phyloP scores from a whole-genome alignment of 495 filamentous ascomycete genomes.

The Sporormia fimetaria region DNA sequence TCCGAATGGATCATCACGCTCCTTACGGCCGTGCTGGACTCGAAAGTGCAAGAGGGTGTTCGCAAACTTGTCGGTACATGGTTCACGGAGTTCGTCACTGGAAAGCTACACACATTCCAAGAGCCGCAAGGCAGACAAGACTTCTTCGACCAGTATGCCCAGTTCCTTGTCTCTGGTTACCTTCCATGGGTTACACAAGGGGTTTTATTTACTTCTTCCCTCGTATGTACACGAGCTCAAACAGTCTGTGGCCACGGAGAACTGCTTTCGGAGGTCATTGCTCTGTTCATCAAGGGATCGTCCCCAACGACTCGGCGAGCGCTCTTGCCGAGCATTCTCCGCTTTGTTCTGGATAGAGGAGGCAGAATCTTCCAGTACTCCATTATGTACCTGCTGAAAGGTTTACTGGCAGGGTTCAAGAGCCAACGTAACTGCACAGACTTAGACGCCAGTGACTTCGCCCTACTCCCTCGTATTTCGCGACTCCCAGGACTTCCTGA shows the following conservation, averaged over 20 bases:
- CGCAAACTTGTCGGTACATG: constrained; percentile 32
- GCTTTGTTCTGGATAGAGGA: constrained; percentile 14
- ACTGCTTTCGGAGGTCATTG: constrained; percentile 17
- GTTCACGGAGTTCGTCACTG: constrained; percentile 26
- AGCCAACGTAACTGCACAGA: background rate
- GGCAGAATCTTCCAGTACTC: constrained; percentile 27
- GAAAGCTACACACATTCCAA: too few species aligned
- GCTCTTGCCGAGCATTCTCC: constrained; percentile 14
- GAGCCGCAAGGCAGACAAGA: constrained; percentile 1
- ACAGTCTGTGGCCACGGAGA: constrained; percentile 29
- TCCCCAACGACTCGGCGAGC: background rate
- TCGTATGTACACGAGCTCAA: constrained; percentile 8
- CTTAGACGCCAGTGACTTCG: constrained; percentile 11
- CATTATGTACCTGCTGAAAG: constrained; percentile 28
- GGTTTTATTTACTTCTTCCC: constrained; percentile 28
- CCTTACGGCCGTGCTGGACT: constrained; percentile 25
- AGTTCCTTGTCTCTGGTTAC: constrained; percentile 25
- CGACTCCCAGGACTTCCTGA: constrained; percentile 26
- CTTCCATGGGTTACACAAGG: constrained; percentile 35
- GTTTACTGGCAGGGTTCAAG: constrained; percentile 20
- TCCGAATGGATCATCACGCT: constrained; percentile 18
- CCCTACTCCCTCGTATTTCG: constrained; percentile 21
- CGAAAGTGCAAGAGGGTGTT: constrained; percentile 30
- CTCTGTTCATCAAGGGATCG: constrained; percentile 2
- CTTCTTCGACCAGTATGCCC: constrained; percentile 1